Conservation (phyloP, 495 filamentous ascomycete genomes). For the Penicillium turbatum region DNA sequence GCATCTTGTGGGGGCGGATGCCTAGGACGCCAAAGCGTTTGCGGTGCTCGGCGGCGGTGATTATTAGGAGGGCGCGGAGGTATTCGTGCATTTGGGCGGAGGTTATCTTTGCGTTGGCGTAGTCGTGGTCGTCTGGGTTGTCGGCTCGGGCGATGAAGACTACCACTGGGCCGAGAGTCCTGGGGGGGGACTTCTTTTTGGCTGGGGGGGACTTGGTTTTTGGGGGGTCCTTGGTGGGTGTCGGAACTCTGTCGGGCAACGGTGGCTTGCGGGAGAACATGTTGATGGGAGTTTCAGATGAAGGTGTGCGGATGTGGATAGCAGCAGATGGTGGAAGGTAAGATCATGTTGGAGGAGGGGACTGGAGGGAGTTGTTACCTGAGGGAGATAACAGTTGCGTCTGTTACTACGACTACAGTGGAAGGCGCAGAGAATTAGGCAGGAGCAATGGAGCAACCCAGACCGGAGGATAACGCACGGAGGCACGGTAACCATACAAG, state of each 20-base stretch:
- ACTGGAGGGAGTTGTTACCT: no score
- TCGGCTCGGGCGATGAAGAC: constrained; percentile 4
- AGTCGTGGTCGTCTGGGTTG: background rate
- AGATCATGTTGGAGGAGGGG: background rate
- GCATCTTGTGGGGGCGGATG: background rate
- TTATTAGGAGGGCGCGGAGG: background rate
- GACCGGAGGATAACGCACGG: background rate
- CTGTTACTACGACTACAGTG: background rate
- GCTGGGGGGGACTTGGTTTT: background rate
- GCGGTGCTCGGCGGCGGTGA: constrained; percentile 1
- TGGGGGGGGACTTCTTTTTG: background rate
- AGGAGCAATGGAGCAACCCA: background rate
- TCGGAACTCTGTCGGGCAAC: background rate
- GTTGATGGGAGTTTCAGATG: background rate
- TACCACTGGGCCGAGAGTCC: background rate
- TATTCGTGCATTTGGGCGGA: constrained; percentile 1
- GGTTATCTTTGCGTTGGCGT: background rate
- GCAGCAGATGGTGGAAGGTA: background rate
- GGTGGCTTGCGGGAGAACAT: background rate
- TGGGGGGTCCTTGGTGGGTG: background rate
- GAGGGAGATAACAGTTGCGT: background rate
- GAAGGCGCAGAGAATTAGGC: background rate
- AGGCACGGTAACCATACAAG: constrained; percentile 1
- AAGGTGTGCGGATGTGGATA: background rate
- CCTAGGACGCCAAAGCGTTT: background rate